Evolutionary conservation across 2,329 filamentous ascomycete genomes (phyloP).

Genomic region (Fusarium sp.): DNA sequence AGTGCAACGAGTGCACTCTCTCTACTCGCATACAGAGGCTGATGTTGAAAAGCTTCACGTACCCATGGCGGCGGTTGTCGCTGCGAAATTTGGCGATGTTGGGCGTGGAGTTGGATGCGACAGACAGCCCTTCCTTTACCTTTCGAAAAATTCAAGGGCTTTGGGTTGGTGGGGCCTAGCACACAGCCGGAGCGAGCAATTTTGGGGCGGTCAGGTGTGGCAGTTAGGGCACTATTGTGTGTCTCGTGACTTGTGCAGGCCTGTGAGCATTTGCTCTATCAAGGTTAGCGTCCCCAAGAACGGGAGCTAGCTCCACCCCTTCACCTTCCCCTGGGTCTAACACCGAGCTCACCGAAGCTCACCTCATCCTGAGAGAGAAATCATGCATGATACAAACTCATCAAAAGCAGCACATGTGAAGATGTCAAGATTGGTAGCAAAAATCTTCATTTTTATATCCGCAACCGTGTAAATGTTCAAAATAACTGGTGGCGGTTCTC

Average conservation of each 20-base stretch:
- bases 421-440: background rate
- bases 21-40: constrained; percentile 62
- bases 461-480: background rate
- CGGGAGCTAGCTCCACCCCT: background rate
- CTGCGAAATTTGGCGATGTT: constrained; percentile 52
- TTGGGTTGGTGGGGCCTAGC: constrained; percentile 27
- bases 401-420: background rate
- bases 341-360: constrained; percentile 17
- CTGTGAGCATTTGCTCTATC: background rate
- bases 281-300: background rate
- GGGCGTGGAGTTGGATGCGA: constrained; percentile 44
- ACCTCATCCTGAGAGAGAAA: background rate
- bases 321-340: background rate
- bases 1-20: constrained; percentile 31
- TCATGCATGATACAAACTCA: background rate
- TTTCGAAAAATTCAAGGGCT: constrained; percentile 46
- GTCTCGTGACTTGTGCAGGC: constrained; percentile 4
- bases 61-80: constrained; percentile 66
- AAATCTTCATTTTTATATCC: background rate
- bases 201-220: constrained; percentile 53
- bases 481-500: constrained; percentile 8
- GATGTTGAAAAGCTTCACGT: constrained; percentile 57
- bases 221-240: constrained; percentile 53
- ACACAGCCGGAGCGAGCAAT: constrained; percentile 3
- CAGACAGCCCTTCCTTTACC: constrained; percentile 35